These are phyloP conservation scores for Wickerhamomyces kurtzmanii DNA, from an alignment of 805 yeast genomes.

Conservation along the genomic window DNA sequence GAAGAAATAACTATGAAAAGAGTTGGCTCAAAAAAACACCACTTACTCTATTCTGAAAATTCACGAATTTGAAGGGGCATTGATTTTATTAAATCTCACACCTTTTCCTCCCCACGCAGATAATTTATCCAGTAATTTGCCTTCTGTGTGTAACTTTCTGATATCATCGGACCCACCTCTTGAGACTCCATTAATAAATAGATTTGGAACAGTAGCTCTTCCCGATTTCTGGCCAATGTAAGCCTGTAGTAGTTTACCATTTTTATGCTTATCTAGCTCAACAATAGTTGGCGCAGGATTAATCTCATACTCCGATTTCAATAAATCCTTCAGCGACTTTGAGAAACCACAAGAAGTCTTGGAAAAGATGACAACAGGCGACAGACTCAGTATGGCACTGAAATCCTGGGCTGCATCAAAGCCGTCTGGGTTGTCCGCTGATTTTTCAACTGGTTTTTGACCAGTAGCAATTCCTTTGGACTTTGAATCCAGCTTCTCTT, in stretches of 20 bases:
- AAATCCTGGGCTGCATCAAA: slow-evolving; percentile 47
- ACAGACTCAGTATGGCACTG: slow-evolving; percentile 40
- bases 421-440: slow-evolving; percentile 12
- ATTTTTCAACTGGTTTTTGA: slow-evolving; percentile 2
- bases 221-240: slow-evolving; percentile 64
- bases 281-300: slow-evolving; percentile 66
- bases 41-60: too few relatives aligned
- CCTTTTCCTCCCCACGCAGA: slow-evolving; percentile 54
- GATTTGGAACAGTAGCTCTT: slow-evolving; percentile 84
- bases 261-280: slow-evolving; percentile 72
- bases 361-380: slow-evolving; percentile 58
- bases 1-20: slow-evolving; percentile 1
- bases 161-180: slow-evolving; percentile 91
- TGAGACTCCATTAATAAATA: slow-evolving; percentile 62
- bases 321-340: slow-evolving; percentile 54
- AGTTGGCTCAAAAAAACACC: background rate
- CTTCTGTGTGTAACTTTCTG: slow-evolving; percentile 45
- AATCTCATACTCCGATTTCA: slow-evolving; percentile 54
- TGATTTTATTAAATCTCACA: slow-evolving; percentile 36
- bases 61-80: slow-evolving; percentile 44
- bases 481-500: background rate
- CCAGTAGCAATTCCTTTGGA: background rate
- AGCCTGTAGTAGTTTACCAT: slow-evolving; percentile 69
- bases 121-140: slow-evolving; percentile 40
- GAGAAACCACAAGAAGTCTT: slow-evolving; percentile 68